phyloP scores from a whole-genome alignment of 169 alveolate genomes.

The Plasmodium relictum region DNA sequence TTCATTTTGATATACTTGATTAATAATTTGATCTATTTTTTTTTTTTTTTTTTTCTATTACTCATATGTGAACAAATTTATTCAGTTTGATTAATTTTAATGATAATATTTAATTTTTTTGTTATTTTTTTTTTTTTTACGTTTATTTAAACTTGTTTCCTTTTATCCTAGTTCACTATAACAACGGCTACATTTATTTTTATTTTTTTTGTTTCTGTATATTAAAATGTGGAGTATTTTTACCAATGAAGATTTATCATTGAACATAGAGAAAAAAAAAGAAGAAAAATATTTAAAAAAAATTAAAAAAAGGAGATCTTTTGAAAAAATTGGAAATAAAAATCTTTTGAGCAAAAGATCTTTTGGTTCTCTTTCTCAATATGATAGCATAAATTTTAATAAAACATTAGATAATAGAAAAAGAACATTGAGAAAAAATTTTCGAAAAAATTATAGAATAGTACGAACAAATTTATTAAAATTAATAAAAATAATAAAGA shows the following conservation, averaged over 20 bases:
- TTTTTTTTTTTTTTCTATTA: too few relatives aligned
- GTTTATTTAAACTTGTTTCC: too few relatives aligned
- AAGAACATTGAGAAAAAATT: slow-evolving; percentile 27
- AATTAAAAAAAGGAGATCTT: slow-evolving; percentile 5
- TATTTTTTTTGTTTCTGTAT: slow-evolving; percentile 8
- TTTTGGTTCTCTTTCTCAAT: slow-evolving; percentile 11
- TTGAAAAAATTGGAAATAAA: slow-evolving; percentile 13
- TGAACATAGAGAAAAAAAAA: slow-evolving; percentile 23
- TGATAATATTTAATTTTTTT: background rate
- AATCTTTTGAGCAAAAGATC: slow-evolving; percentile 7
- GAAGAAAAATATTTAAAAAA: slow-evolving; percentile 38
- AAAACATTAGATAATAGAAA: slow-evolving; percentile 26
- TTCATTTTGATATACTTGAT: too few relatives aligned
- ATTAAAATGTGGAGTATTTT: slow-evolving; percentile 60
- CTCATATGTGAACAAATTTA: too few relatives aligned
- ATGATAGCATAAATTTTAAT: slow-evolving; percentile 19
- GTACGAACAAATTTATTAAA: slow-evolving; percentile 56
- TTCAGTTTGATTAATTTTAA: too few relatives aligned
- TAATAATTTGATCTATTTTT: too few relatives aligned
- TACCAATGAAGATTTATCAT: slow-evolving; percentile 50
- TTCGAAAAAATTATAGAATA: slow-evolving; percentile 62
- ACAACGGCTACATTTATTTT: background rate
- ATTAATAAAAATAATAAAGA: slow-evolving; percentile 37
- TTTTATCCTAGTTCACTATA: too few relatives aligned
- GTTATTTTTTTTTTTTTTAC: background rate